A percentile compares a stretch with the other conserved stretches of the same genome.
These are phyloP conservation scores for Rosa lucieae DNA, from an alignment of 306 rosid genomes.

Conservation along the genomic window DNA sequence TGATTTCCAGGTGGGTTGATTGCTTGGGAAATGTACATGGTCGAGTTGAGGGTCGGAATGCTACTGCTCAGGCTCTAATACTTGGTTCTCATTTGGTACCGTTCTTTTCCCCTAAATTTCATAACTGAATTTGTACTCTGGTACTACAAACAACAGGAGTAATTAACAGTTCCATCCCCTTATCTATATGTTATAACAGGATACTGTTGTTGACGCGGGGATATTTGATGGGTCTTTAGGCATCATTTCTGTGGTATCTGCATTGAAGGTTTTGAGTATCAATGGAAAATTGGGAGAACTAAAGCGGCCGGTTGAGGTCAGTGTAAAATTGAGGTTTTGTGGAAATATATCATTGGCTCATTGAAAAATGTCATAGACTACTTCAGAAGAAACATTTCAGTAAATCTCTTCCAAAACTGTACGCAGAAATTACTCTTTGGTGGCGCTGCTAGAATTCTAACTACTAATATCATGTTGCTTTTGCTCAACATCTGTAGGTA, in stretches of 20 bases:
- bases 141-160: background rate
- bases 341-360: background rate
- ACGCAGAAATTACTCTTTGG: background rate
- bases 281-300: slow-evolving; percentile 30
- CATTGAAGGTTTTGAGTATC: slow-evolving; percentile 67
- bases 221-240: slow-evolving; percentile 88
- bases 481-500: slow-evolving; percentile 52
- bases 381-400: background rate
- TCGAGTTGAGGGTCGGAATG: slow-evolving; percentile 21
- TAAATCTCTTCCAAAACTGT: background rate
- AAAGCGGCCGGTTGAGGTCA: no score
- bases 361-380: background rate
- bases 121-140: background rate
- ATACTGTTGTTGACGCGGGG: slow-evolving; percentile 94
- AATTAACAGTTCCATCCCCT: slow-evolving; percentile 9
- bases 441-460: slow-evolving; percentile 5
- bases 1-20: slow-evolving; percentile 83
- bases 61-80: no score
- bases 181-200: slow-evolving; percentile 40
- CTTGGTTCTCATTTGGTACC: slow-evolving; percentile 70
- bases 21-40: slow-evolving; percentile 28
- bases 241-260: slow-evolving; percentile 75
- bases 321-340: slow-evolving; percentile 22
- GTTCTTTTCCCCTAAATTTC: slow-evolving; percentile 6
- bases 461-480: slow-evolving; percentile 10